phyloP scores from a whole-genome alignment of 2,329 filamentous ascomycete species.

The Pestalotiopsis sp. region DNA sequence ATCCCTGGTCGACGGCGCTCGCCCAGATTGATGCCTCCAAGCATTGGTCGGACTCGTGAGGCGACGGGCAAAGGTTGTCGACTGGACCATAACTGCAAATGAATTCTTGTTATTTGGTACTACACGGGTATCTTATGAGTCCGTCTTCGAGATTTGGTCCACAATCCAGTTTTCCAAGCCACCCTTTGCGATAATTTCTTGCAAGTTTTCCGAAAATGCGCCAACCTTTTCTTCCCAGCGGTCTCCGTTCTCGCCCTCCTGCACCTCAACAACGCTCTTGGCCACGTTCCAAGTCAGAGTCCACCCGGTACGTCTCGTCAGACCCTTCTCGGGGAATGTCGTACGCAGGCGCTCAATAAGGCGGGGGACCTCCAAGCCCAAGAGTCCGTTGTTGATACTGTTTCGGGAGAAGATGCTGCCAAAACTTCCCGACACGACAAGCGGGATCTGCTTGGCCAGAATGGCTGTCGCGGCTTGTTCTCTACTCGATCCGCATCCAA shows the following conservation, averaged over 20 bases:
- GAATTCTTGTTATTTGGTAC: no score
- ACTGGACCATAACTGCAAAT: no score
- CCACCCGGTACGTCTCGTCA: constrained; percentile 81
- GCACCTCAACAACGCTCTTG: constrained; percentile 69
- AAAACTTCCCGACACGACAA: constrained; percentile 81
- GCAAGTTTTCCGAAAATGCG: constrained; percentile 82
- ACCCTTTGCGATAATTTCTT: constrained; percentile 79
- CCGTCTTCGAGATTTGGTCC: constrained; percentile 55
- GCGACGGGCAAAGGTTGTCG: no score
- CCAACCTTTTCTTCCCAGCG: constrained; percentile 82
- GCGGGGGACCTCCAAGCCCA: constrained; percentile 70
- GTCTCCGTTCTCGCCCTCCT: constrained; percentile 67
- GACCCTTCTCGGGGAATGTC: constrained; percentile 52
- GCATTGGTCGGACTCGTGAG: no score
- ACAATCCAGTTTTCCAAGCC: constrained; percentile 85
- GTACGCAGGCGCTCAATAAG: constrained; percentile 68
- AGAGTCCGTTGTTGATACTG: constrained; percentile 77
- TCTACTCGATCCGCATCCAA: constrained; percentile 79
- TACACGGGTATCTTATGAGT: neutral
- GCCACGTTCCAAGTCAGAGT: constrained; percentile 80
- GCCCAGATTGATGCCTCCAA: no score
- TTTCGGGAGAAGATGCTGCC: constrained; percentile 82
- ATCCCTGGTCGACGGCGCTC: no score
- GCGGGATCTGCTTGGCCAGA: constrained; percentile 76
- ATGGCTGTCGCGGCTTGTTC: constrained; percentile 91